Base-by-base conservation (phyloP, 495 filamentous ascomycete genomes). In the Aspergillus baeticus region DNA sequence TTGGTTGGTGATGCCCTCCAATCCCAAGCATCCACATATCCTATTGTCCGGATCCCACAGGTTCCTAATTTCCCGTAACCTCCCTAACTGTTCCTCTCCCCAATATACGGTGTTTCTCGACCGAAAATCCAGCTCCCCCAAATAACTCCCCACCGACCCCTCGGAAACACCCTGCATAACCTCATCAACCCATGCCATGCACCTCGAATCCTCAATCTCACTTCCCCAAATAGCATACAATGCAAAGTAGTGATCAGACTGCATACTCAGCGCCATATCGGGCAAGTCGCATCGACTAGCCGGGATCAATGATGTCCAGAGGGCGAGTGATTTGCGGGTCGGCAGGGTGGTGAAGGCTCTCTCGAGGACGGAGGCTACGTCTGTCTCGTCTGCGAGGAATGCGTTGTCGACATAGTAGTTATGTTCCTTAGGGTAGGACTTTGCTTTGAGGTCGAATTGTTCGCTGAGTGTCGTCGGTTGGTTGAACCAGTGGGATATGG, bases 51-150 rank as follows among this genome's bases (percentile, higher is more conserved):
- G 71, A 66, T 80, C 77, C 77, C 77, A 81, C 48, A n/a, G n/a
- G n/a, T 64, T 68, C 57, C 58, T 51, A 47, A 71, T 68, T n/a
- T 79, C 53, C 13, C 61, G 54, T 37, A 79, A 22, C 44, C 23
- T 67, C 31, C 57, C 46, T 7, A 44, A 69, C 10, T 65, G 29
- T 49, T 67, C 63, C 1, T 68, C 68, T 11, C 58, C 62, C 76
- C 77, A 81, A 57, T 69, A 78, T 59, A 53, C 21, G 6, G 31
- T 17, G 5, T n/a, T 69, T 22, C 77, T 60, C 3, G 55, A 39
- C 45, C 69, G 69, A 47, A 79, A 81, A 51, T 79, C 77, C 1
- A 70, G 68, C 59, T 81, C 77, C 10, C 77, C 77, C 4, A 77
- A 53, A 55, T 79, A 81, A 29, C 71, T 71, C 21, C 77, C 77